Conservation (phyloP, 208 protist genomes). For the Leishmania major region DNA sequence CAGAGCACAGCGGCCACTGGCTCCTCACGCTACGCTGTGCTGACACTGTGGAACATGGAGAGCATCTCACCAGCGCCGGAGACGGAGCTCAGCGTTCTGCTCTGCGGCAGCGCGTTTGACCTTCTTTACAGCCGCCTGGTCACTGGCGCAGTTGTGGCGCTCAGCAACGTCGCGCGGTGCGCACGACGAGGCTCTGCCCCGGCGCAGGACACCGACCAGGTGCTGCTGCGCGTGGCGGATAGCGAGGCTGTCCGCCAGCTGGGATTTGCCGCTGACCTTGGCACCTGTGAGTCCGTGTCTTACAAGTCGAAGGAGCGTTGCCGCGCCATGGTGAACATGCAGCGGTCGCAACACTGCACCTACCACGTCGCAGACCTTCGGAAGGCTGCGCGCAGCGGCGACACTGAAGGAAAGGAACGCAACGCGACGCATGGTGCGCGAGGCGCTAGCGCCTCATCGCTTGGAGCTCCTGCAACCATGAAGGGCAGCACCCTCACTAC, state of each 20-base stretch:
- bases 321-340: constrained; percentile 52
- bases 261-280: constrained; percentile 68
- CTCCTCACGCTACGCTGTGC: constrained; percentile 47
- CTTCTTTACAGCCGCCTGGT: constrained; percentile 54
- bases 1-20: constrained; percentile 27
- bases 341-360: constrained; percentile 44
- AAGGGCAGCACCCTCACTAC: constrained; percentile 8
- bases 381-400: constrained; percentile 37
- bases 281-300: constrained; percentile 51
- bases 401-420: not conserved
- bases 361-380: constrained; percentile 57
- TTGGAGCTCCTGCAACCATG: not conserved
- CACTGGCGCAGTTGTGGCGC: constrained; percentile 52
- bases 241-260: constrained; percentile 54
- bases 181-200: constrained; percentile 9
- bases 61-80: constrained; percentile 43
- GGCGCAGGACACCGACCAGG: not conserved
- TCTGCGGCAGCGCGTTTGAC: constrained; percentile 70
- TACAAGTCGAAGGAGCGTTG: constrained; percentile 56
- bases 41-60: constrained; percentile 71
- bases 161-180: constrained; percentile 47
- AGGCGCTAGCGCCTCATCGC: not conserved
- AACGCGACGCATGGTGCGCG: not conserved
- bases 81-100: constrained; percentile 55
- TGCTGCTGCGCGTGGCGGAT: constrained; percentile 38